Evolutionary conservation across 2,329 filamentous ascomycete species (phyloP).

Genomic region (Myrmaecium sp.): DNA sequence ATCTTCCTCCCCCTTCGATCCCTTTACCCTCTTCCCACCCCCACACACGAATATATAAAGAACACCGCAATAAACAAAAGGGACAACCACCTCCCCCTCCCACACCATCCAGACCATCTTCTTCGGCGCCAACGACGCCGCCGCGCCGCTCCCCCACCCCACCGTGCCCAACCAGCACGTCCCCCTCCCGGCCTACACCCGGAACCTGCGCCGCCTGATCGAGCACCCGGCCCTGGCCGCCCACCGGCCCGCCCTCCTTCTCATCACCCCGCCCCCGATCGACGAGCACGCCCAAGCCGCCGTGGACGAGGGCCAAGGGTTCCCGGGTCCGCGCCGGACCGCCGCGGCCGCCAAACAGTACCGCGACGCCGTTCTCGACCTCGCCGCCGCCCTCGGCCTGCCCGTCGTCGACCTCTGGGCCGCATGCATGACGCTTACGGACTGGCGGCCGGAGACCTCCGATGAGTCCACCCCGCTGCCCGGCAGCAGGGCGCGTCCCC

Average conservation of each 20-base stretch:
- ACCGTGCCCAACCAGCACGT: slow-evolving; percentile 59
- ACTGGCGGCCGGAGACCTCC: slow-evolving; percentile 32
- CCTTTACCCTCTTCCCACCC: not conserved
- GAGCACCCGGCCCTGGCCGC: slow-evolving; percentile 50
- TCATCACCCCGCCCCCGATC: slow-evolving; percentile 69
- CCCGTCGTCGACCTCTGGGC: slow-evolving; percentile 66
- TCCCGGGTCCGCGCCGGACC: slow-evolving; percentile 29
- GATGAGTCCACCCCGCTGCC: too few species aligned
- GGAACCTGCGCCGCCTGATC: slow-evolving; percentile 56
- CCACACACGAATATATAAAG: slow-evolving; percentile 1
- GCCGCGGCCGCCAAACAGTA: slow-evolving; percentile 46
- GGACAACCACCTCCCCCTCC: too few species aligned
- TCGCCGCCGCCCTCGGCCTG: slow-evolving; percentile 38
- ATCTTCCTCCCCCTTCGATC: not conserved
- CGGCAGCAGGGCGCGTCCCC: slow-evolving; percentile 41
- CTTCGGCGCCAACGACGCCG: slow-evolving; percentile 83
- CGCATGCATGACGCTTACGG: slow-evolving; percentile 51
- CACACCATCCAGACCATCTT: slow-evolving; percentile 45
- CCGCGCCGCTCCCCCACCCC: slow-evolving; percentile 43
- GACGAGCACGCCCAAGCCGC: slow-evolving; percentile 54
- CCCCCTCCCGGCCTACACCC: slow-evolving; percentile 55
- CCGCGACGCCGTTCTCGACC: slow-evolving; percentile 46
- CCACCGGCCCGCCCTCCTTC: slow-evolving; percentile 55
- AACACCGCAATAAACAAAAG: not conserved
- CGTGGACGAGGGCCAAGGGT: slow-evolving; percentile 23